These are phyloP conservation scores for Candida dajiaensis DNA, from an alignment of 805 yeast genomes.

Conservation along the genomic window DNA sequence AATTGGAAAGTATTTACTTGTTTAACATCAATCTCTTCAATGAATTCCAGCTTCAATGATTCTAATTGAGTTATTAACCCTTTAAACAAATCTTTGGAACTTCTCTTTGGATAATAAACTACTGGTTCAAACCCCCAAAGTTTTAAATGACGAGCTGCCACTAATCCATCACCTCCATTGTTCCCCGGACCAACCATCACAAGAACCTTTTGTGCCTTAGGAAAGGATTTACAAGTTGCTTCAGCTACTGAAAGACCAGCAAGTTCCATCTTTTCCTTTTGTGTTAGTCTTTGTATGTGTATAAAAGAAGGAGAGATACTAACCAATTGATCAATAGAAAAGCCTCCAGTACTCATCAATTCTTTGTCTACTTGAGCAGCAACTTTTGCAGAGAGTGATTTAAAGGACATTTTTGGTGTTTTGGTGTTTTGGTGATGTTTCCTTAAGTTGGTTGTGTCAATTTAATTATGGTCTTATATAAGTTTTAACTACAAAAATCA, in stretches of 20 bases:
- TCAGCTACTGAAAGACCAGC: conserved; percentile 96
- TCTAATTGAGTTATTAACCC: conserved; percentile 62
- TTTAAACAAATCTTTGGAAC: conserved; percentile 49
- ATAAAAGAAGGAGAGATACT: conserved; percentile 9
- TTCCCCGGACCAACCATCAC: conserved; percentile 93
- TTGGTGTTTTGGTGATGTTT: too few species aligned
- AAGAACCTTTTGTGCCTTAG: conserved; percentile 45
- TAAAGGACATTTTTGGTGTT: conserved; percentile 18
- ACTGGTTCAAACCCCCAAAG: conserved; percentile 74
- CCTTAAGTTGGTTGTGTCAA: too few species aligned
- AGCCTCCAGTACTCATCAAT: conserved; percentile 79
- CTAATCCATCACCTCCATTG: conserved; percentile 94
- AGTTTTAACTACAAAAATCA: too few species aligned
- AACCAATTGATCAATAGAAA: conserved; percentile 71
- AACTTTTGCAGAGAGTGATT: conserved; percentile 38
- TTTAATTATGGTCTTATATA: too few species aligned
- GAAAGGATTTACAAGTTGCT: conserved; percentile 64
- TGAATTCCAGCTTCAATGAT: conserved; percentile 54
- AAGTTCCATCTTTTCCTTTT: conserved; percentile 66
- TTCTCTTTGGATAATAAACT: conserved; percentile 72
- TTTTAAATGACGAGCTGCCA: conserved; percentile 86
- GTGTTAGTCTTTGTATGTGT: conserved; percentile 17
- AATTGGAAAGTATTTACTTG: conserved; percentile 22
- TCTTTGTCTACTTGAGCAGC: conserved; percentile 83
- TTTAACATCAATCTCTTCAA: conserved; percentile 34